These are phyloP conservation scores for Hydrangea macrophylla DNA, from an alignment of 148 eudicot species.

Conservation along the genomic window DNA sequence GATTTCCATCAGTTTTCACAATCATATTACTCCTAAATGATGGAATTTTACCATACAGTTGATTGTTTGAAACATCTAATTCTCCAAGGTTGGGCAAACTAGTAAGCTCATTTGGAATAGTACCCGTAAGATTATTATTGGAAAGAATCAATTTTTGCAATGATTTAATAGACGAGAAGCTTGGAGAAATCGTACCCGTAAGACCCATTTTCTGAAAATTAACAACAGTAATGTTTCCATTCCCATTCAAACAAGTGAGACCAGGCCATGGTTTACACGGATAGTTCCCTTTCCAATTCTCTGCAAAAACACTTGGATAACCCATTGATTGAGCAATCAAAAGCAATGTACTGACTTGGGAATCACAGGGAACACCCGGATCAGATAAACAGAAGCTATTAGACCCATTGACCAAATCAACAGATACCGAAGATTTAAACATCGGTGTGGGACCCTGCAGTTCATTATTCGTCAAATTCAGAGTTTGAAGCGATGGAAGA, in stretches of 20 bases:
- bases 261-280: constrained; percentile 61
- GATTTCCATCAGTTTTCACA: constrained; percentile 44
- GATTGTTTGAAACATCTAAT: constrained; percentile 61
- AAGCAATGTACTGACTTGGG: constrained; percentile 47
- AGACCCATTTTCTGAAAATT: constrained; percentile 46
- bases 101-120: constrained; percentile 54
- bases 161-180: constrained; percentile 41
- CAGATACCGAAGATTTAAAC: constrained; percentile 31
- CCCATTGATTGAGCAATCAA: constrained; percentile 42
- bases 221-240: constrained; percentile 44
- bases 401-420: constrained; percentile 24
- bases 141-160: constrained; percentile 44
- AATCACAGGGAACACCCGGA: constrained; percentile 51
- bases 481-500: constrained; percentile 26
- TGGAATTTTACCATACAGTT: constrained; percentile 51
- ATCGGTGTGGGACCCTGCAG: constrained; percentile 67
- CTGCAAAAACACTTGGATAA: constrained; percentile 53
- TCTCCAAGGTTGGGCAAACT: constrained; percentile 39
- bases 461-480: constrained; percentile 60
- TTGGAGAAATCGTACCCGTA: constrained; percentile 57
- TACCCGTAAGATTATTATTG: constrained; percentile 53
- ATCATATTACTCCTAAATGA: constrained; percentile 31
- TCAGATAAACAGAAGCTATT: constrained; percentile 59
- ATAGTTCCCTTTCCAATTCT: constrained; percentile 64
- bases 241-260: constrained; percentile 39